Evolutionary conservation across 805 yeast species (phyloP).

Genomic region (Ogataea ganodermae): DNA sequence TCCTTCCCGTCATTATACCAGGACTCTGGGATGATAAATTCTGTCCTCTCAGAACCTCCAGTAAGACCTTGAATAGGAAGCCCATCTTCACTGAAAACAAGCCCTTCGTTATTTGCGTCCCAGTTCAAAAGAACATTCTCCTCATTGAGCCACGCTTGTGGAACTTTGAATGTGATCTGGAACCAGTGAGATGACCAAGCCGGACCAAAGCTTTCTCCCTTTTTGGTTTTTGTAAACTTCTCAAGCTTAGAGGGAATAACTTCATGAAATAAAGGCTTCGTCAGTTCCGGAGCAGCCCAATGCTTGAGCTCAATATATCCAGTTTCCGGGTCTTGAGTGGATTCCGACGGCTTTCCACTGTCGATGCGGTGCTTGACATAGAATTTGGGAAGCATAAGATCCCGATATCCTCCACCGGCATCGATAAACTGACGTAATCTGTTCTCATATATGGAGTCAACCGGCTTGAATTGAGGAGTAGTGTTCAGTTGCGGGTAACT

Average conservation of each 20-base stretch:
- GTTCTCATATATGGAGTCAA: constrained; percentile 70
- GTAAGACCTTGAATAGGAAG: constrained; percentile 81
- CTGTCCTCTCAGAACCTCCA: constrained; percentile 79
- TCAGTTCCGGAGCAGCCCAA: constrained; percentile 71
- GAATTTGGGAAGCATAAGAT: constrained; percentile 78
- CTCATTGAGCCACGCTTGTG: constrained; percentile 54
- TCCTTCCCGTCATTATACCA: constrained; percentile 49
- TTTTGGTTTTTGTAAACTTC: constrained; percentile 56
- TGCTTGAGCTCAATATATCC: constrained; percentile 59
- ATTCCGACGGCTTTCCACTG: constrained; percentile 30
- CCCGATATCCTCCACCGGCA: constrained; percentile 68
- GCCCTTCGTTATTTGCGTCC: constrained; percentile 86
- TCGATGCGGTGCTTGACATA: constrained; percentile 64
- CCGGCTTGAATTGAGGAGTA: constrained; percentile 71
- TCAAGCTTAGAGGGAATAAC: constrained; percentile 51
- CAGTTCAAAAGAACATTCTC: constrained; percentile 70
- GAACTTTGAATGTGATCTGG: constrained; percentile 63
- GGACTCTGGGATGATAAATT: constrained; percentile 63
- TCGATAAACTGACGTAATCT: constrained; percentile 76
- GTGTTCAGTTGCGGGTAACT: constrained; percentile 44
- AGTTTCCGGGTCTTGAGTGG: constrained; percentile 31
- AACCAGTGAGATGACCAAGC: constrained; percentile 99
- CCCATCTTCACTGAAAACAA: constrained; percentile 69
- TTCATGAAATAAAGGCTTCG: constrained; percentile 63
- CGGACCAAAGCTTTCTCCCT: constrained; percentile 85